Percentiles rank a stretch among this genome's conserved stretches.
phyloP scores from a whole-genome alignment of 108 stramenopile genomes.

The Pseudonitzschia multiseries region DNA sequence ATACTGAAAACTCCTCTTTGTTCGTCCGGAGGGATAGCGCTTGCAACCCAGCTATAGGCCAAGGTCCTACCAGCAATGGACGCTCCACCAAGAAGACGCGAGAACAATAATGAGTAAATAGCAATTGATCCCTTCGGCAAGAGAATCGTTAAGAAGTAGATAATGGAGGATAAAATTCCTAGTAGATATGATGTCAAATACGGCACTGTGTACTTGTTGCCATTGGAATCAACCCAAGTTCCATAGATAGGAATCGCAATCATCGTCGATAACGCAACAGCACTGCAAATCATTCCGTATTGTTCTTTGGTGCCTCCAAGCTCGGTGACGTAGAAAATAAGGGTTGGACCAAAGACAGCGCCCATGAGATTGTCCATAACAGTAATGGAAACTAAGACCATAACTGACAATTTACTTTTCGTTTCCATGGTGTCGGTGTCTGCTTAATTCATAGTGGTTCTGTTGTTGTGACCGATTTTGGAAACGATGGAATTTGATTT shows the following conservation, averaged over 20 bases:
- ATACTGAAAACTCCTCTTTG: constrained; percentile 50
- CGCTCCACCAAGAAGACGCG: constrained; percentile 60
- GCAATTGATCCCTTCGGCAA: constrained; percentile 42
- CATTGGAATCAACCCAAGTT: constrained; percentile 49
- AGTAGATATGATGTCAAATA: constrained; percentile 46
- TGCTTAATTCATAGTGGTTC: too few species aligned
- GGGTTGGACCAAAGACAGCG: constrained; percentile 52
- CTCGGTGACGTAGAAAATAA: constrained; percentile 69
- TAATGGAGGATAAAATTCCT: constrained; percentile 49
- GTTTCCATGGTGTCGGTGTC: too few species aligned
- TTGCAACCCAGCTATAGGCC: constrained; percentile 68
- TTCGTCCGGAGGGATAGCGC: constrained; percentile 46
- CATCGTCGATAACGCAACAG: constrained; percentile 52
- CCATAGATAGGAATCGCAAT: constrained; percentile 71
- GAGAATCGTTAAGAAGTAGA: constrained; percentile 56
- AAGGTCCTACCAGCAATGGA: constrained; percentile 66
- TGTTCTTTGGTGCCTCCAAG: constrained; percentile 62
- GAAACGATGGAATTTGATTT: too few species aligned
- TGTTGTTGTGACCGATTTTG: too few species aligned
- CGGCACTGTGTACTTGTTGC: constrained; percentile 49
- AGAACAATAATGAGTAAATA: constrained; percentile 47
- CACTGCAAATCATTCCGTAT: constrained; percentile 59
- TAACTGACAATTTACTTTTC: not conserved
- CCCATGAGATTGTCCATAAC: constrained; percentile 8
- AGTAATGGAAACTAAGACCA: not conserved